Evolutionary conservation across 768 basidiomycete genomes (phyloP), one percentile per base, ranked within the genome.

Genomic region (Lyophyllum decastes): DNA sequence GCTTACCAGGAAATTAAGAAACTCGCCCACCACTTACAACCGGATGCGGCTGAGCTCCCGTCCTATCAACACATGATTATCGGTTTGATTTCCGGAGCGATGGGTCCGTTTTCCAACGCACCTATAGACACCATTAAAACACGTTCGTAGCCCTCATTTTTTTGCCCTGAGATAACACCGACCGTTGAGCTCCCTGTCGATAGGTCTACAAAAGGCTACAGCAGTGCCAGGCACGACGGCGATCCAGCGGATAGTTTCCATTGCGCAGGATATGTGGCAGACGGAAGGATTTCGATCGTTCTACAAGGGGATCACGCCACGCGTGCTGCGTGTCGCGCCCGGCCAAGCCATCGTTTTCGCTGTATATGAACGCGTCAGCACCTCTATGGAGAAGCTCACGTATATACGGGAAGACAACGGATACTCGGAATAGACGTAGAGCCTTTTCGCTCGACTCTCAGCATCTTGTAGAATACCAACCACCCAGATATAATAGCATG

Each of bases 101-200:
- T 95, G 89, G 97, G 97, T 4, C 97, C 97, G 14, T 95, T 98
- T 72, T 95, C 95, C 14, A 98, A 99, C 68, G 97, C 97, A 12
- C 96, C 95, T 1, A 90, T 94, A 52, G 92, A 94, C 72, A 93
- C 91, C 11, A 94, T 96, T 66, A 98, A 97, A 74, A 98, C 96
- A 57, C 92, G 94, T 89, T 72, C 64, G 89, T 78, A 25, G 2
- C 47, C 49, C 40, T 60, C 50, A 24, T 53, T 2, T 17, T 3
- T 30, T 48, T 17, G 16, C 2, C 49, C 49, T 44, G 16, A 14
- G 41, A 0, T 30, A 4, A n/a, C 17, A n/a, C 46, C 7, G 24
- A 4, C 4, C 27, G 21, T 17, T 52, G 16, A 38, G 34, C 17
- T 53, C 10, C 19, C 19, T 22, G 34, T 7, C 57, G 48, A 43